Conservation (phyloP, 768 basidiomycete genomes). For the Dacryopinax spathularia region DNA sequence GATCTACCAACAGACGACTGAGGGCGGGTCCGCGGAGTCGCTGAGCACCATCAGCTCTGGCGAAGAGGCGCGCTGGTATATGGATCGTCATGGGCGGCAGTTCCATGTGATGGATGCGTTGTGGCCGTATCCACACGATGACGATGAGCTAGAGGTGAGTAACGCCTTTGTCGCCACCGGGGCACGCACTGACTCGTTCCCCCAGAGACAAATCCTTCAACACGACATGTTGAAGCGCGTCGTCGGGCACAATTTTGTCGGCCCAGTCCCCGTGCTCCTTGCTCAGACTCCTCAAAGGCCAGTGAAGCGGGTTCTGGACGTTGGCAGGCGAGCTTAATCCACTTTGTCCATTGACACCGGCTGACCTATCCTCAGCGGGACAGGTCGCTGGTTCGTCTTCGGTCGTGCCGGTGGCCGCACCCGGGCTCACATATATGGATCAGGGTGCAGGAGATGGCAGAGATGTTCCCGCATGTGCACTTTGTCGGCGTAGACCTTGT, state of each 20-base stretch:
- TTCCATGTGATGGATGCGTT: neutral
- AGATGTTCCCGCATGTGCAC: slow-evolving; percentile 1
- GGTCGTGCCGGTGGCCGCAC: neutral
- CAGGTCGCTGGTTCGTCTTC: slow-evolving; percentile 2
- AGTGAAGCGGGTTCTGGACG: neutral
- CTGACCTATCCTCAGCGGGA: neutral
- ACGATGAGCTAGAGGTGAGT: neutral
- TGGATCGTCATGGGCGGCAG: neutral
- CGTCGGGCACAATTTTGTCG: neutral
- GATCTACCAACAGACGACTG: neutral
- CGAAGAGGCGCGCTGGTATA: neutral
- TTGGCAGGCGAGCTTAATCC: neutral
- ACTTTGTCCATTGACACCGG: neutral
- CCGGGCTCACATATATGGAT: slow-evolving; percentile 1
- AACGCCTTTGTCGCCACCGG: neutral
- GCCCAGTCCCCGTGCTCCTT: neutral
- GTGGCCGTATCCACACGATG: slow-evolving; percentile 2
- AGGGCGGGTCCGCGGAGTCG: neutral
- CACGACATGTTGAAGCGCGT: neutral
- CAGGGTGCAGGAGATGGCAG: slow-evolving; percentile 1
- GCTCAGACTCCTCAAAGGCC: neutral
- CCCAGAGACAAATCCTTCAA: neutral
- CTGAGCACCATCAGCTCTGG: neutral
- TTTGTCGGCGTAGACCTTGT: neutral
- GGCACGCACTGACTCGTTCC: neutral